Evolutionary conservation across 2,329 filamentous ascomycete species (phyloP), one percentile per base, ranked within the genome.

Genomic region (Pseudogymnoascus sp.): DNA sequence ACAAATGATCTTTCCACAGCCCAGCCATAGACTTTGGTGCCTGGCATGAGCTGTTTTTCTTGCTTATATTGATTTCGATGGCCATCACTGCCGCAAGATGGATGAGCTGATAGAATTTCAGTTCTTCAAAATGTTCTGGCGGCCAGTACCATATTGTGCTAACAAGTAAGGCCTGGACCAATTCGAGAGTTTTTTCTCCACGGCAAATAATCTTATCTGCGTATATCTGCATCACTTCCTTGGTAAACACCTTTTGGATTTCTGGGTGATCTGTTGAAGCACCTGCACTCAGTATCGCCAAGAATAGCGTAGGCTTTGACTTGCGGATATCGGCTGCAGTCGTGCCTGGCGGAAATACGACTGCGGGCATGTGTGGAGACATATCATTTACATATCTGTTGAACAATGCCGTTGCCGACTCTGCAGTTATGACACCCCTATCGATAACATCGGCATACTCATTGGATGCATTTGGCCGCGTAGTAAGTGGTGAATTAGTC

Each of bases 221-320:
- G 69, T 80, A 81, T 21, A 77, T 73, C 51, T 74, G 75, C 65
- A 82, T 74, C 39, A 82, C 72, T 67, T 83, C 80, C 40, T 76
- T 76, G 62, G 80, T 80, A 39, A 83, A 73, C 26, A 71, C 69
- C 6, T 72, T 73, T 40, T 79, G 78, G 4, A 82, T 68, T 4
- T 70, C 66, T 69, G 73, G 73, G 21, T 81, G 79, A 18, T 79
- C 77, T 8, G 83, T 83, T 4, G 86, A 81, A 4, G 87, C 82
- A 7, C 84, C 85, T 0, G 87, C 83, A 66, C 69, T 70, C 75
- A 92, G 83, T 69, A 91, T 78, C 31, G 88, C 80, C n/a, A 90
- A 78, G 70, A 91, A 91, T 7, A 92, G 77, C 1, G 83, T 79
- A 1, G 89, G 89, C 70, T 83, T 86, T 1, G 78, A 75, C 67